Percentiles rank a stretch among this genome's conserved stretches.
These are phyloP conservation scores for Halophytophthora batemanensis DNA, from an alignment of 352 stramenopile genomes.

Conservation along the genomic window DNA sequence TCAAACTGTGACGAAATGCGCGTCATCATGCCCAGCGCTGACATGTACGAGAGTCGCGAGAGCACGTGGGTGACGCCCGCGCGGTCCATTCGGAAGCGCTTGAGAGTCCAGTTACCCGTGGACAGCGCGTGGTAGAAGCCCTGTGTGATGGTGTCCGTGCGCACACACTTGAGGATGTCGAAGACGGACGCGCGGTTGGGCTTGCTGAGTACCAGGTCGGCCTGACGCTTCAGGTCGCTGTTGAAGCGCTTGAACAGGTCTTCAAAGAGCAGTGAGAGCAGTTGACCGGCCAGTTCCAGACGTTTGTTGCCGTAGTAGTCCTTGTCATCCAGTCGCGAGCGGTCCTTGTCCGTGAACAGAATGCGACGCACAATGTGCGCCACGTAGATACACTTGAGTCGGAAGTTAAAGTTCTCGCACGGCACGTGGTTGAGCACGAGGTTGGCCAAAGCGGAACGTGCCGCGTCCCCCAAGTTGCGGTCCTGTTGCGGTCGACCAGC, in stretches of 20 bases:
- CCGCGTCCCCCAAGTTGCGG: conserved; percentile 90
- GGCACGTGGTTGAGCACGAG: conserved; percentile 99
- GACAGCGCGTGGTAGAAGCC: conserved; percentile 85
- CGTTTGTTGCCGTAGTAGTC: conserved; percentile 99
- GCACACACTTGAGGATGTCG: conserved; percentile 97
- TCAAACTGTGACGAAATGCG: conserved; percentile 99
- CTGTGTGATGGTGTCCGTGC: conserved; percentile 98
- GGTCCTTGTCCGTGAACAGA: conserved; percentile 83
- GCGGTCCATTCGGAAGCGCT: conserved; percentile 99
- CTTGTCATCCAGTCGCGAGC: conserved; percentile 95
- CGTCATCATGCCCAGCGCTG: conserved; percentile 99
- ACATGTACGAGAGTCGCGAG: conserved; percentile 98
- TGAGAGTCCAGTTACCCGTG: conserved; percentile 98
- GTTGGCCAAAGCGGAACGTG: conserved; percentile 96
- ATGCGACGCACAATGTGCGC: conserved; percentile 96
- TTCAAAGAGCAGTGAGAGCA: conserved; percentile 99
- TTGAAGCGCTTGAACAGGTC: conserved; percentile 99
- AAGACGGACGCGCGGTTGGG: conserved; percentile 97
- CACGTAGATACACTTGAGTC: conserved; percentile 97
- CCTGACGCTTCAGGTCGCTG: conserved; percentile 96
- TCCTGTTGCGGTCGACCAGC: conserved; percentile 35
- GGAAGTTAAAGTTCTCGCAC: conserved; percentile 97
- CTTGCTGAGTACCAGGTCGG: conserved; percentile 97
- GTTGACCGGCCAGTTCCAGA: conserved; percentile 97
- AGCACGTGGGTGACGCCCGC: conserved; percentile 97